Evolutionary conservation across 2,329 filamentous ascomycete genomes (phyloP), one percentile per base, ranked within the genome.

Genomic region (Microsporum audouinii): DNA sequence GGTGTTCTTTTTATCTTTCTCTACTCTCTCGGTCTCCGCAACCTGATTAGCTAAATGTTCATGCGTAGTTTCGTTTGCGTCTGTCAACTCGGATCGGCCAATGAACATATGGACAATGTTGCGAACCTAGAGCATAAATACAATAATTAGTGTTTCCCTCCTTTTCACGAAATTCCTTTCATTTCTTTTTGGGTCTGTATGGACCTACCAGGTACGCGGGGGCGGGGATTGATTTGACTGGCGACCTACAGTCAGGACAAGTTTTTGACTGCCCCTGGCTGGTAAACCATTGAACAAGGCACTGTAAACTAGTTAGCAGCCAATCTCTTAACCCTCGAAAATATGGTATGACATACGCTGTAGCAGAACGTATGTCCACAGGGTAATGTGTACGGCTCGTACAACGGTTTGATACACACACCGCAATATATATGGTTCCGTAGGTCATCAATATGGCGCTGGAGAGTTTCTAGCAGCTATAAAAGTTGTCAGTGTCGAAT

Each of bases 301-400:
- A 84, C 81, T 84, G 70, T 33, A 64, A 29, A n/a, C 14, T 12
- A 38, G 2, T 45, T 34, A 43, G 59, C 10, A 43, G 8, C 12
- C 8, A 43, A 12, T 8, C 34, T 39, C 12, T 10, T 23, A 14
- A 4, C 6, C 5, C 27, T 10, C 2, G 23, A 14, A 51, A 12
- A 29, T 14, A 31, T 51, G 5, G n/a, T 57, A 39, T 12, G 34
- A 73, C 80, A 71, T 65, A 84, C 82, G 51, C 80, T 83, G 69
- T 88, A 88, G 74, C 86, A 88, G 72, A 87, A 88, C 5, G 85
- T 88, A 70, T 88, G 86, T 2, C 86, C 86, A 67, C 86, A 88
- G 5, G 78, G 78, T 59, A 88, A 78, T 17, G 83, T 85, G 72
- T 84, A 88, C 1, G 86, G 86, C 71, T 88, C 85, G 72, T 87